Evolutionary conservation across 2,329 filamentous ascomycete species (phyloP).

Genomic region (Pseudogymnoascus sp.): DNA sequence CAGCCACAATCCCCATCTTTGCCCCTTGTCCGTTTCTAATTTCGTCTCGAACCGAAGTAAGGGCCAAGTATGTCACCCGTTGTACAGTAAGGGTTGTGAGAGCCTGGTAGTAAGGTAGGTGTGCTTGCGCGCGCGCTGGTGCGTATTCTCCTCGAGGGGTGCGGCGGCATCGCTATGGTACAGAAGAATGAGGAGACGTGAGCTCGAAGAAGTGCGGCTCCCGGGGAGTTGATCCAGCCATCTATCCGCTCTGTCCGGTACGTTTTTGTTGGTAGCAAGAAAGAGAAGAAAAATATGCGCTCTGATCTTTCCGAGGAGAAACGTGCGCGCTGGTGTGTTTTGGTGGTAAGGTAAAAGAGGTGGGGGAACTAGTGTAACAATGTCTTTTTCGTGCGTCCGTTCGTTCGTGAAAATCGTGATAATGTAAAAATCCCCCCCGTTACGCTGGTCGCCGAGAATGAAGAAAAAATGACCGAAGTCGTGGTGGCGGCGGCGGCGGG

Average conservation of each 20-base stretch:
- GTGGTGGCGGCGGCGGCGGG: not conserved
- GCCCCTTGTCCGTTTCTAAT: not conserved
- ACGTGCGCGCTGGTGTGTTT: not conserved
- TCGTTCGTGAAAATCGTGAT: constrained; percentile 6
- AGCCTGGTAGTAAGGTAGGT: not conserved
- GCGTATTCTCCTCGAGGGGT: not conserved
- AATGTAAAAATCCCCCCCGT: constrained; percentile 2
- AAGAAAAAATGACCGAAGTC: not conserved
- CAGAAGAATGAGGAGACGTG: constrained; percentile 2
- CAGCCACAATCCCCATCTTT: too few relatives aligned
- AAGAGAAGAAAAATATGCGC: not conserved
- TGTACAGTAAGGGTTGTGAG: not conserved
- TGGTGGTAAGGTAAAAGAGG: not conserved
- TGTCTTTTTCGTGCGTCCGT: constrained; percentile 4
- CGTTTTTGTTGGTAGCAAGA: not conserved
- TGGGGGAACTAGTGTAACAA: constrained; percentile 6
- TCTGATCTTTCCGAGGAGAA: not conserved
- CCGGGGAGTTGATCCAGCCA: not conserved
- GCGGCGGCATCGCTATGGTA: not conserved
- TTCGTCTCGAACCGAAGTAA: not conserved
- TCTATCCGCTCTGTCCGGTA: not conserved
- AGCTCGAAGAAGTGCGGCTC: not conserved
- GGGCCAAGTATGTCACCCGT: not conserved
- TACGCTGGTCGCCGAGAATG: not conserved
- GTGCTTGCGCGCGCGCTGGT: not conserved